A percentile compares a stretch with the other conserved stretches of the same genome.
phyloP scores from a whole-genome alignment of 2,329 filamentous ascomycete species.

The Stemphylium vesicarium region DNA sequence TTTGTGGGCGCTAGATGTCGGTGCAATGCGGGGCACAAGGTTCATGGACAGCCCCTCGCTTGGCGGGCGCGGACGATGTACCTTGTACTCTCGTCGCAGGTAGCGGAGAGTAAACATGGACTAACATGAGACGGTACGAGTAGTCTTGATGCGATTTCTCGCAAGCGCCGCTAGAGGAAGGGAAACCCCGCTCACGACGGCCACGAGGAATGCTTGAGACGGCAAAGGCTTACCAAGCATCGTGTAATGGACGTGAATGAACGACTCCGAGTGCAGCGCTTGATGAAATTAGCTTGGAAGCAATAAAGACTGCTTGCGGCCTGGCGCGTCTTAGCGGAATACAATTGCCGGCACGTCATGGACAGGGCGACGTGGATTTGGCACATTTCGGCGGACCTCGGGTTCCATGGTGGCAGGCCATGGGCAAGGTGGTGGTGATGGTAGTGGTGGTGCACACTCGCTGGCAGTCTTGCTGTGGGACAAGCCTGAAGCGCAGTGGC shows the following conservation, averaged over 20 bases:
- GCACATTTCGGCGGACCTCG: slow-evolving; percentile 1
- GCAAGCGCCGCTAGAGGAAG: no score
- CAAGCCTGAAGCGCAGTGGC: slow-evolving; percentile 4
- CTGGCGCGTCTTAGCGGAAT: slow-evolving; percentile 2
- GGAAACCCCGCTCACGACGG: no score
- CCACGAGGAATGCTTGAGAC: no score
- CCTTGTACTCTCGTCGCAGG: neutral
- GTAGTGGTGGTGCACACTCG: neutral
- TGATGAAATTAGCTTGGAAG: neutral
- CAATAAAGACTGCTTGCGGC: neutral
- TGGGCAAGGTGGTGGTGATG: neutral
- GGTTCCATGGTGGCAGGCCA: neutral
- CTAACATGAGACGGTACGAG: neutral
- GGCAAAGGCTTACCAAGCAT: no score
- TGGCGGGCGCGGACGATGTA: slow-evolving; percentile 2
- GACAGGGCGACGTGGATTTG: neutral
- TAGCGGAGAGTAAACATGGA: neutral
- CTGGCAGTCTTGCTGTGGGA: neutral
- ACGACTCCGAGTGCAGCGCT: no score
- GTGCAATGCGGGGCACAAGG: slow-evolving; percentile 21
- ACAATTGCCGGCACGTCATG: slow-evolving; percentile 5
- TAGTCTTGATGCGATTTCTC: no score
- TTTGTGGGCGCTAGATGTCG: slow-evolving; percentile 10
- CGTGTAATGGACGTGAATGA: no score
- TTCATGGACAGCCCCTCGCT: slow-evolving; percentile 15